Percentiles rank a stretch among this genome's conserved stretches.
These are phyloP conservation scores for Stagonosporopsis rhizophila DNA, from an alignment of 2,329 filamentous ascomycete genomes.

Conservation along the genomic window DNA sequence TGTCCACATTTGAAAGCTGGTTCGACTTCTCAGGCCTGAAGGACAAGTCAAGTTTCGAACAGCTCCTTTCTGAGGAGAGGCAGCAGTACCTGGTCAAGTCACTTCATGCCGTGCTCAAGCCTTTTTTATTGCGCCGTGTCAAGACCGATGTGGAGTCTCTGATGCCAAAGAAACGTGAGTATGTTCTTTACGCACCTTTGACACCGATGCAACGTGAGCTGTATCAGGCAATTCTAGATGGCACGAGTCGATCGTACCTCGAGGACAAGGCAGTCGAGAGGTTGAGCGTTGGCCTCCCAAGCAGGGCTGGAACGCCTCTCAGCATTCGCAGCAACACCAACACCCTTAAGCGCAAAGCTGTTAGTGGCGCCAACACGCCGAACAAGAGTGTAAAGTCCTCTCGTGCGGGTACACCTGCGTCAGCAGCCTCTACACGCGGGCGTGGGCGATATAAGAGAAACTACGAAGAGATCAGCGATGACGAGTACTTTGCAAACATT, in stretches of 20 bases:
- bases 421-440: constrained; percentile 58
- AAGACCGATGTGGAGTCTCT: constrained; percentile 92
- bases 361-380: constrained; percentile 54
- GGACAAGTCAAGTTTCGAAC: constrained; percentile 78
- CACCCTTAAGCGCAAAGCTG: constrained; percentile 65
- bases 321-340: constrained; percentile 53
- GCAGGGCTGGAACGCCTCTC: constrained; percentile 57
- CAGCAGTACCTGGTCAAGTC: constrained; percentile 83
- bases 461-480: constrained; percentile 77
- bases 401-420: constrained; percentile 74
- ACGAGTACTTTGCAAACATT: constrained; percentile 81
- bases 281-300: constrained; percentile 56
- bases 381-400: constrained; percentile 80
- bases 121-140: constrained; percentile 83
- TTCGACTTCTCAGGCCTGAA: constrained; percentile 95
- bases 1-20: constrained; percentile 93
- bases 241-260: constrained; percentile 63
- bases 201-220: constrained; percentile 89
- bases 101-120: constrained; percentile 91
- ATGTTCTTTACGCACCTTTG: constrained; percentile 92
- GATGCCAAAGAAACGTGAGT: constrained; percentile 95
- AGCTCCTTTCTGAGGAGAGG: constrained; percentile 79
- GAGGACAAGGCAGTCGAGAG: constrained; percentile 78
- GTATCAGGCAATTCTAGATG: constrained; percentile 75
- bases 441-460: constrained; percentile 64